A percentile compares a stretch with the other conserved stretches of the same genome.
These are phyloP conservation scores for Fomitopsis palustris DNA, from an alignment of 1,284 basidiomycete species.

Conservation along the genomic window DNA sequence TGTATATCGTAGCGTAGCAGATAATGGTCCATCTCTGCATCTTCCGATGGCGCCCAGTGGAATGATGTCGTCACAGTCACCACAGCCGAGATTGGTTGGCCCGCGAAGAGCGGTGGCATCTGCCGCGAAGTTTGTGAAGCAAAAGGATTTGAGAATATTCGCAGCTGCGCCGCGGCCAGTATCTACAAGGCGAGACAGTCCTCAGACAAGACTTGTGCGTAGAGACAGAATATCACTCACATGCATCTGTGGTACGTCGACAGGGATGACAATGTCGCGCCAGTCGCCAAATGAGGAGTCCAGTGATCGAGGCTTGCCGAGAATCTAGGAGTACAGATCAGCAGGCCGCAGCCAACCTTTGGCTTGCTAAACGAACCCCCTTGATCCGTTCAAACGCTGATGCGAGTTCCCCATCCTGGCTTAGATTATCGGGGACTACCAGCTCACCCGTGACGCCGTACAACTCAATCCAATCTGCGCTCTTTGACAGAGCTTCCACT, in stretches of 20 bases:
- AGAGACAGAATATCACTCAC: slow-evolving; percentile 38
- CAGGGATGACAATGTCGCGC: slow-evolving; percentile 73
- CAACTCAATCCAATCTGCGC: slow-evolving; percentile 61
- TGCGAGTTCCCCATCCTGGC: slow-evolving; percentile 34
- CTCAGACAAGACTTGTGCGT: not conserved
- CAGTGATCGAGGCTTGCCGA: slow-evolving; percentile 38
- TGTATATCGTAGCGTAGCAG: slow-evolving; percentile 73
- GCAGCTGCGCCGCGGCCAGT: slow-evolving; percentile 63
- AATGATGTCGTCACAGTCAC: slow-evolving; percentile 68
- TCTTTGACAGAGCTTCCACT: slow-evolving; percentile 56
- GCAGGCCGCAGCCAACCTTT: not conserved
- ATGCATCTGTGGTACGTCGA: slow-evolving; percentile 79
- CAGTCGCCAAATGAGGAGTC: slow-evolving; percentile 38
- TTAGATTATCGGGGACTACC: slow-evolving; percentile 42
- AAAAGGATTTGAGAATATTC: slow-evolving; percentile 38
- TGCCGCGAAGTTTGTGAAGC: slow-evolving; percentile 20
- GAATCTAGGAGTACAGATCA: slow-evolving; percentile 28
- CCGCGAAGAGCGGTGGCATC: slow-evolving; percentile 60
- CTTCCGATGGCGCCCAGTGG: slow-evolving; percentile 60
- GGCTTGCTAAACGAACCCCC: slow-evolving; percentile 21
- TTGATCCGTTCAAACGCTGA: slow-evolving; percentile 31
- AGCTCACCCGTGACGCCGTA: slow-evolving; percentile 70
- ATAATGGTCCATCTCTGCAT: slow-evolving; percentile 42
- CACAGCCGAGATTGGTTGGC: slow-evolving; percentile 68
- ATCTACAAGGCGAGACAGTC: slow-evolving; percentile 44